Percentiles rank a stretch among this genome's conserved stretches.
Conservation (phyloP, 2,329 filamentous ascomycete species). For the Sarocladium strictum region DNA sequence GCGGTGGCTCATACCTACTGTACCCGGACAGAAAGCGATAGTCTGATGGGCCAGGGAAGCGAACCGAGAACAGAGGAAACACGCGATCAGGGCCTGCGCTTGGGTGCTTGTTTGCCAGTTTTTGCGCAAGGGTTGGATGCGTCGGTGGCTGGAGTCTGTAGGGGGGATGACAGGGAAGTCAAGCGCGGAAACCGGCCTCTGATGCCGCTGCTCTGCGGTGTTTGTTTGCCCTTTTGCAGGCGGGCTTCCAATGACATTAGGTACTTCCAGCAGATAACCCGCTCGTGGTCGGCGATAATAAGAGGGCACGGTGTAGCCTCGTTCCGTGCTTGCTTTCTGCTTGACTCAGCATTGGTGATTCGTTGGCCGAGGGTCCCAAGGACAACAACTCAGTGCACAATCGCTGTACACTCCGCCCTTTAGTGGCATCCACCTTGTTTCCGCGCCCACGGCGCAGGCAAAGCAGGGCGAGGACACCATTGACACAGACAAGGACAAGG, state of each 20-base stretch:
- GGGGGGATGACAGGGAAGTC: neutral
- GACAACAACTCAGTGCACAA: neutral
- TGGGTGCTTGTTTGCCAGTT: neutral
- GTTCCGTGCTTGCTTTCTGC: slow-evolving; percentile 6
- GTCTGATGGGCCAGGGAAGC: neutral
- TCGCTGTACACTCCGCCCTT: neutral
- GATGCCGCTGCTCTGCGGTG: neutral
- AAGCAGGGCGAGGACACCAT: neutral
- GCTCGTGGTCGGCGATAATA: too few species aligned
- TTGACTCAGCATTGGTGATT: neutral
- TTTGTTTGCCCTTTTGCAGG: neutral
- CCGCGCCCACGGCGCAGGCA: neutral
- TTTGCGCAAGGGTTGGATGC: neutral
- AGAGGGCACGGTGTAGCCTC: too few species aligned
- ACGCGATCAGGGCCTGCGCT: neutral
- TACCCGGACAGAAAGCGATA: neutral
- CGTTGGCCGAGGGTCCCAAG: neutral
- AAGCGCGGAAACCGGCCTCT: neutral
- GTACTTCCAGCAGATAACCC: too few species aligned
- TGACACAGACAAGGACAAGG: slow-evolving; percentile 1
- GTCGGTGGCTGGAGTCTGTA: neutral
- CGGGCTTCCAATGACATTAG: neutral
- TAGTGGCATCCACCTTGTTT: neutral
- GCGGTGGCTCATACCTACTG: neutral
- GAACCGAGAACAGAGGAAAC: neutral